phyloP scores from a whole-genome alignment of 192 early-diverging fungal genomes.

The Pilobolus umbonatus region DNA sequence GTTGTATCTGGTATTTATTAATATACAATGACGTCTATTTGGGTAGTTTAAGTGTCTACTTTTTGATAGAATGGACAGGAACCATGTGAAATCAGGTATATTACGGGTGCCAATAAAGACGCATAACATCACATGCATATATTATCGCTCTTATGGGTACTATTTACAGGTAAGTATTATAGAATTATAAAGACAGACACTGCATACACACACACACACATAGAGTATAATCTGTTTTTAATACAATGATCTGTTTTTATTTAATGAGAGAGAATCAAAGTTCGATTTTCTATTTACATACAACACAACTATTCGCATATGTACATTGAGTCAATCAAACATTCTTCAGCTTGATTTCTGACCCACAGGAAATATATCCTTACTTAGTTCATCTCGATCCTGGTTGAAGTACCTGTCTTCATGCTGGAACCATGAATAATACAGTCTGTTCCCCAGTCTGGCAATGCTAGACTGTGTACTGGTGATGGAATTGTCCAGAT shows the following conservation, averaged over 20 bases:
- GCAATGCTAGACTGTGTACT: background rate
- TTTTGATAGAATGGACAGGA: no score
- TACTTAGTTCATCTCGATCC: slow-evolving; percentile 11
- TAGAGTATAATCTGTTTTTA: background rate
- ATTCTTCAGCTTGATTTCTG: background rate
- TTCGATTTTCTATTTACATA: background rate
- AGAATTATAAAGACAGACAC: background rate
- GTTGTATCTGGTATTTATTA: no score
- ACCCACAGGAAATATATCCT: slow-evolving; percentile 17
- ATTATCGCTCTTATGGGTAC: no score
- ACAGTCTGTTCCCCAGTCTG: background rate
- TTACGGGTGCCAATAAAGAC: no score
- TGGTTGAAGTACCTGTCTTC: slow-evolving; percentile 12
- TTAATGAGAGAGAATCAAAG: no score
- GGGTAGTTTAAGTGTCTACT: no score
- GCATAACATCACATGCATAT: no score
- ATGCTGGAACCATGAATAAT: background rate
- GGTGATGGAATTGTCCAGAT: background rate
- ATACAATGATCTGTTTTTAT: background rate
- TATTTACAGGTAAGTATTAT: no score
- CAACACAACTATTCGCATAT: background rate
- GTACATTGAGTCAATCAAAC: background rate
- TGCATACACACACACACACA: background rate
- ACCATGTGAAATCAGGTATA: no score
- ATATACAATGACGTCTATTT: no score